These are phyloP conservation scores for Fusarium marasasianum DNA, from an alignment of 2,329 filamentous ascomycete species.

Conservation along the genomic window DNA sequence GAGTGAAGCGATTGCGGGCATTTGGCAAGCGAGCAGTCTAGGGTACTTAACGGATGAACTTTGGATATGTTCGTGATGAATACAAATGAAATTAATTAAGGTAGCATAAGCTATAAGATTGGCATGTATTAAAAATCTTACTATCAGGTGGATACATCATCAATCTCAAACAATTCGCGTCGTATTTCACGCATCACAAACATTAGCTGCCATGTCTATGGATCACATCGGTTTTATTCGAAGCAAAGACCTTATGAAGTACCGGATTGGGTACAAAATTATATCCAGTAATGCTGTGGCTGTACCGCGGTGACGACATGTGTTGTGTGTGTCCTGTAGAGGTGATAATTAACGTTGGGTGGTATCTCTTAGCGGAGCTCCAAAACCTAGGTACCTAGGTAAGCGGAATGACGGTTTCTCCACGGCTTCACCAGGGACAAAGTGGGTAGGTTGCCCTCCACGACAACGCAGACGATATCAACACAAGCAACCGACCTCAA, in stretches of 20 bases:
- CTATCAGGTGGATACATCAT: conserved; percentile 11
- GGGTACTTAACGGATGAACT: conserved; percentile 8
- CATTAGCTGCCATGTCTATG: background rate
- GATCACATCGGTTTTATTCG: background rate
- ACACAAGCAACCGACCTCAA: conserved; percentile 14
- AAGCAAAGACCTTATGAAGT: background rate
- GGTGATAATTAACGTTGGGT: background rate
- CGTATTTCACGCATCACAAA: conserved; percentile 11
- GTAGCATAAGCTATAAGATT: background rate
- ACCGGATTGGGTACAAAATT: conserved; percentile 13
- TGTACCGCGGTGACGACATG: conserved; percentile 19
- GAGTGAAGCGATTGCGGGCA: conserved; percentile 82
- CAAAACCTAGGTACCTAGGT: background rate
- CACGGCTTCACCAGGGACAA: conserved; percentile 33
- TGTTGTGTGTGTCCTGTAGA: background rate
- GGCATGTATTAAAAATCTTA: background rate
- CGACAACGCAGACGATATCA: conserved; percentile 39
- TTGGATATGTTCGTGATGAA: background rate
- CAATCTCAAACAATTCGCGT: conserved; percentile 33
- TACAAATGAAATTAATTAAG: background rate
- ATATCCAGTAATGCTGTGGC: conserved; percentile 33
- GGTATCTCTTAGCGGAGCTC: conserved; percentile 13
- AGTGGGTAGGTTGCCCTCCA: conserved; percentile 40
- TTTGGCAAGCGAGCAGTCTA: conserved; percentile 48
- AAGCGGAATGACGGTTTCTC: conserved; percentile 41